phyloP scores from a whole-genome alignment of 805 yeast genomes.

The Nakazawaea sp. region DNA sequence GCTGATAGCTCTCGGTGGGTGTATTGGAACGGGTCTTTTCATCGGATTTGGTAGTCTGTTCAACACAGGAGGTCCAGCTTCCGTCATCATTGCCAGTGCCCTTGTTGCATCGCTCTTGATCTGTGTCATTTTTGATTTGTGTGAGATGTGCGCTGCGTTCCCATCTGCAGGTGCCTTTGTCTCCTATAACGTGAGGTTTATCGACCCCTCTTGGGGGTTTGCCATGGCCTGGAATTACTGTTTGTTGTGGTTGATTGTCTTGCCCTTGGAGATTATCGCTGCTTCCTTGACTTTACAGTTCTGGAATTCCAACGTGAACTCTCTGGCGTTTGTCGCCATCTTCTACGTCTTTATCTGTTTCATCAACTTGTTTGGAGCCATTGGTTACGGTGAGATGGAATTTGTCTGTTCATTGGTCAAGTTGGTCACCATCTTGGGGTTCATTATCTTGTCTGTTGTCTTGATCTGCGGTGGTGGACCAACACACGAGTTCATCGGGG shows the following conservation, averaged over 20 bases:
- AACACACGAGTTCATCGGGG: constrained; percentile 42
- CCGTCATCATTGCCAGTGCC: constrained; percentile 42
- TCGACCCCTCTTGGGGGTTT: constrained; percentile 65
- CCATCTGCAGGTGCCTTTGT: constrained; percentile 52
- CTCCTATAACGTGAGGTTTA: constrained; percentile 44
- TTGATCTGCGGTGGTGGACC: constrained; percentile 53
- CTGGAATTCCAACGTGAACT: constrained; percentile 43
- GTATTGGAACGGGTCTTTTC: constrained; percentile 60
- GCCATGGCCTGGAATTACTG: constrained; percentile 70
- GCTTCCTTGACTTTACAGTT: constrained; percentile 50
- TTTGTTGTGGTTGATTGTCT: constrained; percentile 55
- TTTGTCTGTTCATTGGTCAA: constrained; percentile 53
- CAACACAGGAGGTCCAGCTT: constrained; percentile 50
- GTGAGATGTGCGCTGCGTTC: constrained; percentile 45
- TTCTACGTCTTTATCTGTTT: constrained; percentile 43
- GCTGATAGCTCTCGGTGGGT: constrained; percentile 64
- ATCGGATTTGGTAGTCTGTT: constrained; percentile 52
- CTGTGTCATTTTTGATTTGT: constrained; percentile 45
- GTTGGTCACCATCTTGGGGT: constrained; percentile 51
- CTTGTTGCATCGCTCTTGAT: constrained; percentile 45
- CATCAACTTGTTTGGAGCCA: constrained; percentile 49
- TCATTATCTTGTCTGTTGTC: constrained; percentile 52
- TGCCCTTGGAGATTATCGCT: constrained; percentile 63
- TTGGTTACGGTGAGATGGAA: constrained; percentile 64
- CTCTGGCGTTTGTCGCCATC: constrained; percentile 53